phyloP scores from a whole-genome alignment of 1,284 basidiomycete species.

The Psilocybe mexicana region DNA sequence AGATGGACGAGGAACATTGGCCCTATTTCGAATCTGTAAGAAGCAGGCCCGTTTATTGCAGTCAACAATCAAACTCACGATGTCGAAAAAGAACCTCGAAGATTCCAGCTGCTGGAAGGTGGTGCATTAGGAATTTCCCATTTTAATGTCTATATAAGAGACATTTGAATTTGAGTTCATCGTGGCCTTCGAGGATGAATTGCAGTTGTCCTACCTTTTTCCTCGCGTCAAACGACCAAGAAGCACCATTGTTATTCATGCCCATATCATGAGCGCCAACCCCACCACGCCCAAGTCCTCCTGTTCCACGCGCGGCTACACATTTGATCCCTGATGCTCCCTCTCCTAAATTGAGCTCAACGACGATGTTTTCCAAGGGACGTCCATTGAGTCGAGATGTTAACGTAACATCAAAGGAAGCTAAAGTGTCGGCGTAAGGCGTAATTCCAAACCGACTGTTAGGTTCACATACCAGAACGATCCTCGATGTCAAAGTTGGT shows the following conservation, averaged over 20 bases:
- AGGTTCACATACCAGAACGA: slow-evolving; percentile 53
- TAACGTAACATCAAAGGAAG: slow-evolving; percentile 70
- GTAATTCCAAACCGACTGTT: slow-evolving; percentile 1
- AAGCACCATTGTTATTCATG: slow-evolving; percentile 39
- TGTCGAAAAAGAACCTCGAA: slow-evolving; percentile 78
- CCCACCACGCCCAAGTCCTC: slow-evolving; percentile 43
- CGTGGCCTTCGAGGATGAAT: neutral
- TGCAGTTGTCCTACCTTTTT: slow-evolving; percentile 47
- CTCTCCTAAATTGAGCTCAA: slow-evolving; percentile 76
- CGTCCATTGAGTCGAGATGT: slow-evolving; percentile 66
- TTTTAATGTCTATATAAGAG: slow-evolving; percentile 51
- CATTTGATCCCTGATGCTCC: slow-evolving; percentile 69
- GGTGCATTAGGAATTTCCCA: slow-evolving; percentile 78
- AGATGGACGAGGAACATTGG: slow-evolving; percentile 49
- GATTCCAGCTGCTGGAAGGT: slow-evolving; percentile 67
- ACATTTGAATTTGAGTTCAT: neutral
- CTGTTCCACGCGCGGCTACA: slow-evolving; percentile 60
- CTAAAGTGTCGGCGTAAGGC: slow-evolving; percentile 36
- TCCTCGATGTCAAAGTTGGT: slow-evolving; percentile 59
- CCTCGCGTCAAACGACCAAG: slow-evolving; percentile 78
- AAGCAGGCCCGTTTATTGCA: neutral
- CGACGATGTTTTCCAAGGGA: slow-evolving; percentile 67
- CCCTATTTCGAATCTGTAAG: slow-evolving; percentile 20
- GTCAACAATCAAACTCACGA: slow-evolving; percentile 41
- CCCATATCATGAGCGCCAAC: slow-evolving; percentile 31